Percentiles rank a stretch among this genome's conserved stretches.
Evolutionary conservation across 768 basidiomycete species (phyloP).

Genomic region (Boletus fagicola): DNA sequence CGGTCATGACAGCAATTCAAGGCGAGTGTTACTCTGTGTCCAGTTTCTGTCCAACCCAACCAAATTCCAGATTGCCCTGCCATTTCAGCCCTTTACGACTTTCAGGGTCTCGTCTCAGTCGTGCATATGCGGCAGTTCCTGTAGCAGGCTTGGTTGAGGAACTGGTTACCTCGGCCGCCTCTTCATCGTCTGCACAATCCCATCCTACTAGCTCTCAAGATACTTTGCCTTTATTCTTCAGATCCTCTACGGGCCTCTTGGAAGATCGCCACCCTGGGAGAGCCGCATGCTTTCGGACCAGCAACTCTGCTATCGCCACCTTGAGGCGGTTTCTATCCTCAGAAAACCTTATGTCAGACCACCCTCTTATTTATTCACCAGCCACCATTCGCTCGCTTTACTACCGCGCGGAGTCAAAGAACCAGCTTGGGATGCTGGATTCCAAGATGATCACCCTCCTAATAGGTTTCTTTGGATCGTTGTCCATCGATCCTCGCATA

Average conservation of each 20-base stretch:
- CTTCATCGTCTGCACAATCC: neutral
- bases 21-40: slow-evolving; percentile 18
- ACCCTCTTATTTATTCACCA: slow-evolving; percentile 23
- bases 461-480: slow-evolving; percentile 49
- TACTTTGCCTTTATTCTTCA: neutral
- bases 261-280: neutral
- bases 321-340: slow-evolving; percentile 16
- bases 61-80: slow-evolving; percentile 1
- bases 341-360: slow-evolving; percentile 10
- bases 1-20: slow-evolving; percentile 30
- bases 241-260: neutral
- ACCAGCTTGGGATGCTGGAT: slow-evolving; percentile 36
- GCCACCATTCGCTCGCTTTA: slow-evolving; percentile 42
- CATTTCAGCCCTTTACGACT: slow-evolving; percentile 3
- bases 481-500: slow-evolving; percentile 37
- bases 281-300: neutral
- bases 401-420: slow-evolving; percentile 32
- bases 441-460: slow-evolving; percentile 40
- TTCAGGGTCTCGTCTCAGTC: neutral
- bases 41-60: neutral
- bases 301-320: slow-evolving; percentile 12
- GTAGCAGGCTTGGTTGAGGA: neutral
- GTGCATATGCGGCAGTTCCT: neutral
- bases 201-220: neutral
- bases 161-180: neutral